Evolutionary conservation across 2,329 filamentous ascomycete genomes (phyloP).

Genomic region (Penicillium griseofulvum): DNA sequence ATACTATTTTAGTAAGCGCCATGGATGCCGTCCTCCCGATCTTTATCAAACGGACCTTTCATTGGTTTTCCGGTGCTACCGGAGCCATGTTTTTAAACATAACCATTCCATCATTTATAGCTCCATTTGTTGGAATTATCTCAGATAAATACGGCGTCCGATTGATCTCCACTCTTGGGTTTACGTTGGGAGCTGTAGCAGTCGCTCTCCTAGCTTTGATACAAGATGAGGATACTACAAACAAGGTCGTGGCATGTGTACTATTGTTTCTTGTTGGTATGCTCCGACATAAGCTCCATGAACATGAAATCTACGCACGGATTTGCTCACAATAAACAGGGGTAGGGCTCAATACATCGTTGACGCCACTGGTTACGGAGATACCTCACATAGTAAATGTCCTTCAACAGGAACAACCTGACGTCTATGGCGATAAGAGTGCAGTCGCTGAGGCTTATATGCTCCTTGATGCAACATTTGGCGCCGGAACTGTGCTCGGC

Average conservation of each 20-base stretch:
- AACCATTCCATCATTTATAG: slow-evolving; percentile 3
- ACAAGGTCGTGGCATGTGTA: background rate
- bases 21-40: slow-evolving; percentile 4
- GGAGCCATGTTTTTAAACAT: slow-evolving; percentile 5
- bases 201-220: background rate
- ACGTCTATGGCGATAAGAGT: background rate
- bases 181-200: background rate
- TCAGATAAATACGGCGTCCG: slow-evolving; percentile 5
- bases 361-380: slow-evolving; percentile 4
- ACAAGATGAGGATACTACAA: background rate
- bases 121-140: slow-evolving; percentile 4
- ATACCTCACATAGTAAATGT: slow-evolving; percentile 2
- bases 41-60: slow-evolving; percentile 3
- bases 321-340: background rate
- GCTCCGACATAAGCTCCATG: background rate
- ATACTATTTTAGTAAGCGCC: background rate
- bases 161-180: background rate
- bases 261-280: background rate
- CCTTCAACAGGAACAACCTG: background rate
- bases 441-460: slow-evolving; percentile 6
- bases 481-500: slow-evolving; percentile 3
- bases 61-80: slow-evolving; percentile 5
- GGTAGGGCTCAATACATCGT: slow-evolving; percentile 1
- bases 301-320: no score
- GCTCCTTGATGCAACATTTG: slow-evolving; percentile 11